phyloP scores from a whole-genome alignment of 768 basidiomycete species.

The Cystoderma amianthinum region DNA sequence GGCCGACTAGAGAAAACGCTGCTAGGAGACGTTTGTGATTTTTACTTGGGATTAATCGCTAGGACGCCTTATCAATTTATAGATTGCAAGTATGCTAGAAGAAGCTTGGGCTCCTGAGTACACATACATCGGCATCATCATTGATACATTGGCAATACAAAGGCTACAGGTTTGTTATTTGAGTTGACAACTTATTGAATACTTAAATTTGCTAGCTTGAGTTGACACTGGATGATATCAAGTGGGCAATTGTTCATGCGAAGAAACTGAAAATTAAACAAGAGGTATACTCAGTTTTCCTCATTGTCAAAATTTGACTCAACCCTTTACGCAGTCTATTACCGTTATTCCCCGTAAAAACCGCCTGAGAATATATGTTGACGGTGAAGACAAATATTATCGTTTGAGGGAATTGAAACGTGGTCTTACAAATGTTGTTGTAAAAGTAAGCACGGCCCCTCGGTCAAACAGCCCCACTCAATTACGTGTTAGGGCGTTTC shows the following conservation, averaged over 20 bases:
- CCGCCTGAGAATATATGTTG: slow-evolving; percentile 74
- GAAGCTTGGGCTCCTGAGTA: slow-evolving; percentile 94
- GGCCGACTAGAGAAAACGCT: slow-evolving; percentile 92
- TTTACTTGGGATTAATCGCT: neutral
- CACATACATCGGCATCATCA: slow-evolving; percentile 88
- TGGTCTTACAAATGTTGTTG: slow-evolving; percentile 76
- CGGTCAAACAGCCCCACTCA: slow-evolving; percentile 1
- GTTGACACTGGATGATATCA: slow-evolving; percentile 86
- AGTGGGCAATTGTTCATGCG: slow-evolving; percentile 80
- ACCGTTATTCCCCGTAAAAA: slow-evolving; percentile 69
- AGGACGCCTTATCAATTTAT: slow-evolving; percentile 1
- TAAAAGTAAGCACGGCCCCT: slow-evolving; percentile 86
- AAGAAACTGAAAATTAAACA: slow-evolving; percentile 93
- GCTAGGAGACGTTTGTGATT: slow-evolving; percentile 72
- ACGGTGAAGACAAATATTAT: slow-evolving; percentile 74
- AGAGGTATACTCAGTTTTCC: slow-evolving; percentile 42
- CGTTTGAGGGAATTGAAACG: slow-evolving; percentile 83
- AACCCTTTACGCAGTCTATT: slow-evolving; percentile 46
- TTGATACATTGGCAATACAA: slow-evolving; percentile 83
- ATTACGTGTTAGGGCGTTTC: slow-evolving; percentile 77
- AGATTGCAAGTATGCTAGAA: slow-evolving; percentile 91
- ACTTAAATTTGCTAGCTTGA: slow-evolving; percentile 80
- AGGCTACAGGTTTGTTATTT: slow-evolving; percentile 68
- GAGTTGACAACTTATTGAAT: neutral
- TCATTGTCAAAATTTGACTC: neutral